phyloP scores from a whole-genome alignment of 2,329 filamentous ascomycete genomes.

The Nemania sp. region DNA sequence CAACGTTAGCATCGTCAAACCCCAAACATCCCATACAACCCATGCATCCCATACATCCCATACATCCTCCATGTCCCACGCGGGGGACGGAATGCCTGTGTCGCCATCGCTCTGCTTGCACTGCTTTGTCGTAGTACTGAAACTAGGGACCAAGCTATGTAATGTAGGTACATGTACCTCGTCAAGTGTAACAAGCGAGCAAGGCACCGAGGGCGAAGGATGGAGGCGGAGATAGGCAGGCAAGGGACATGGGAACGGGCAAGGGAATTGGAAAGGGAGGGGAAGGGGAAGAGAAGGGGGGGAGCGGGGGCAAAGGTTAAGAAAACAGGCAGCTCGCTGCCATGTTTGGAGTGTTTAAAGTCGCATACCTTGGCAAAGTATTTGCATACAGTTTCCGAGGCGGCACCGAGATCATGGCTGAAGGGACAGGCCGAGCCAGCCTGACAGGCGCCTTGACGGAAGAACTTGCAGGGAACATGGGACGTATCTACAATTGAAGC shows the following conservation, averaged over 20 bases:
- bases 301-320: background rate
- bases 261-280: background rate
- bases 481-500: constrained; percentile 76
- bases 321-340: background rate
- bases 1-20: constrained; percentile 36
- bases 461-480: constrained; percentile 99
- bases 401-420: constrained; percentile 88
- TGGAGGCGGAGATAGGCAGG: background rate
- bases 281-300: background rate
- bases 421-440: constrained; percentile 96
- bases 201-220: constrained; percentile 8
- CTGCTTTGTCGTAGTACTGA: constrained; percentile 4
- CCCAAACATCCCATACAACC: no score
- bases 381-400: constrained; percentile 93
- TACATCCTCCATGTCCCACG: constrained; percentile 18
- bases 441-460: constrained; percentile 94
- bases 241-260: background rate
- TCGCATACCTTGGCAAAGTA: constrained; percentile 92
- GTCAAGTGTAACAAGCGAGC: background rate
- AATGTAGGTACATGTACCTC: constrained; percentile 8
- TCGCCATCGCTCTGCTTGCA: background rate
- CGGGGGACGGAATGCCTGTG: background rate
- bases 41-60: no score
- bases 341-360: background rate
- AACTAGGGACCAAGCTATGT: background rate